Conservation (phyloP, 1,284 basidiomycete genomes). For the Ustilago loliicola region DNA sequence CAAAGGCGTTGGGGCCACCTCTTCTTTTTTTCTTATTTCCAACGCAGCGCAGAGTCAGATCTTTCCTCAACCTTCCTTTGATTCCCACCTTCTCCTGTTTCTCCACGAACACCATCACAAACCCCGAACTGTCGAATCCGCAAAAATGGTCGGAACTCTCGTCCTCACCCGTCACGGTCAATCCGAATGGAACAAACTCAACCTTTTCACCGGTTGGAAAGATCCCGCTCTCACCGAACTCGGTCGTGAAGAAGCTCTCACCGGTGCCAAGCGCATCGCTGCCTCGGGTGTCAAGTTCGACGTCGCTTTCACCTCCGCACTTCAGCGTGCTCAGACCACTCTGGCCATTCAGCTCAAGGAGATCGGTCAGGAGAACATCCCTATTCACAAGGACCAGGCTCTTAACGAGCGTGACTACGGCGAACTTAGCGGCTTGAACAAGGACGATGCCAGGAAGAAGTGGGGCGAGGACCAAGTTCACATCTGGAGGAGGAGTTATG, state of each 20-base stretch:
- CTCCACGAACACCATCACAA: neutral
- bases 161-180: conserved; percentile 70
- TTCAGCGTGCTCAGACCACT: conserved; percentile 72
- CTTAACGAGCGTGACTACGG: conserved; percentile 73
- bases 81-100: neutral
- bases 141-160: conserved; percentile 64
- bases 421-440: conserved; percentile 72
- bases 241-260: conserved; percentile 67
- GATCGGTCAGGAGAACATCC: conserved; percentile 70
- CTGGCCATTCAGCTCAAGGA: conserved; percentile 72
- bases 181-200: conserved; percentile 71
- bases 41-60: neutral
- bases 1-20: conserved; percentile 2
- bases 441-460: conserved; percentile 72
- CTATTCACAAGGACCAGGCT: conserved; percentile 71
- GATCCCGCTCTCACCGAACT: conserved; percentile 69
- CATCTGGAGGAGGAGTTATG: conserved; percentile 71
- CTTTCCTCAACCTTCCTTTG: neutral
- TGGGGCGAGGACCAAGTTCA: conserved; percentile 73
- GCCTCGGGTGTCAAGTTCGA: conserved; percentile 69
- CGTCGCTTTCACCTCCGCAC: conserved; percentile 72
- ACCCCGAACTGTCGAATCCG: neutral
- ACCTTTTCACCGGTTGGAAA: conserved; percentile 71
- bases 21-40: neutral
- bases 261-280: conserved; percentile 68